These are phyloP conservation scores for Botrytis sinoallii DNA, from an alignment of 2,329 filamentous ascomycete species.

Conservation along the genomic window DNA sequence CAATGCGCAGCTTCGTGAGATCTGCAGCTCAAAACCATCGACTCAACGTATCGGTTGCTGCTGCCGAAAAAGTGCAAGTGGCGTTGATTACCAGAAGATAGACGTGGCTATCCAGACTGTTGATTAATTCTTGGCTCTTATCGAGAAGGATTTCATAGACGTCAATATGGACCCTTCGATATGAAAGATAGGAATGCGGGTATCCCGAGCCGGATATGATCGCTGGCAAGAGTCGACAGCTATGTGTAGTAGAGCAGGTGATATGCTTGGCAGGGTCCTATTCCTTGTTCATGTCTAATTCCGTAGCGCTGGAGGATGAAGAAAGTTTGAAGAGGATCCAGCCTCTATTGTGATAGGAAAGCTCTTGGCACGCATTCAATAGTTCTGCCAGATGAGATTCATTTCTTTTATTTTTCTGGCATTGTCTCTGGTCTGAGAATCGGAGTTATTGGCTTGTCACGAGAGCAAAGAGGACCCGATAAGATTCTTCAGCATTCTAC, in stretches of 20 bases:
- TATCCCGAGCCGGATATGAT: not conserved
- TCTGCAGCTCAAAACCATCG: not conserved
- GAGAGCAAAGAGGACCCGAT: not conserved
- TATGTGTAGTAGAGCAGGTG: not conserved
- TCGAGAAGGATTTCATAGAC: not conserved
- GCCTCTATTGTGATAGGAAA: not conserved
- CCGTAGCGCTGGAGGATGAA: not conserved
- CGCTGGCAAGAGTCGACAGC: not conserved
- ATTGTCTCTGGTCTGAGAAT: not conserved
- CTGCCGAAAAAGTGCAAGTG: not conserved
- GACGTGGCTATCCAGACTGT: not conserved
- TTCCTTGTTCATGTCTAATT: not conserved
- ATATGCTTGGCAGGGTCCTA: not conserved
- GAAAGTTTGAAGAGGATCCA: not conserved
- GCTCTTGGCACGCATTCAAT: not conserved
- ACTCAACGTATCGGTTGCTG: slow-evolving; percentile 1
- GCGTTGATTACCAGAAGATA: not conserved
- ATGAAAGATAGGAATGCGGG: slow-evolving; percentile 1
- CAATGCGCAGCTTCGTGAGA: not conserved
- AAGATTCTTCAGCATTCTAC: not conserved
- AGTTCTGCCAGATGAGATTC: not conserved
- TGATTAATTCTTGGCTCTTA: not conserved
- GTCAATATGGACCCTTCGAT: not conserved
- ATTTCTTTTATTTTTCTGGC: not conserved
- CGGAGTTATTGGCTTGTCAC: not conserved